Conservation (phyloP, 106 monocot species). For the Allium sativum region DNA sequence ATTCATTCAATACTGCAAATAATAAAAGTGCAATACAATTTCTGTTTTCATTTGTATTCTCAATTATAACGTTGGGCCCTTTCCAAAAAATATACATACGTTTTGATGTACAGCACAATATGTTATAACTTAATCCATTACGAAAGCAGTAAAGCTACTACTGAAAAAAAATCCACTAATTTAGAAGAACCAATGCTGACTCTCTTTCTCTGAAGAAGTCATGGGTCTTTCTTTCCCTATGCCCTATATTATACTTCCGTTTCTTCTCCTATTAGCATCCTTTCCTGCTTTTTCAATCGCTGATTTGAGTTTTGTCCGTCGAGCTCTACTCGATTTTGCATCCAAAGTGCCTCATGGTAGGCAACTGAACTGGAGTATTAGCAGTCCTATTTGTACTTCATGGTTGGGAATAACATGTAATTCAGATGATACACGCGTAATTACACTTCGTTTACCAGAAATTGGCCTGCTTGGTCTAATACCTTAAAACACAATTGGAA, state of each 20-base stretch:
- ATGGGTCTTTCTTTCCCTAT: slow-evolving; percentile 3
- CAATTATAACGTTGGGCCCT: not conserved
- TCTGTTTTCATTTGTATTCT: too few relatives aligned
- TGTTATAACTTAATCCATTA: slow-evolving; percentile 1
- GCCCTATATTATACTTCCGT: slow-evolving; percentile 6
- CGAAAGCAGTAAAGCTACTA: not conserved
- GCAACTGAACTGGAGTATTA: slow-evolving; percentile 34
- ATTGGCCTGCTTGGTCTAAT: slow-evolving; percentile 40
- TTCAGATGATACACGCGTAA: slow-evolving; percentile 21
- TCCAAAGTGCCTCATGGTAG: slow-evolving; percentile 22
- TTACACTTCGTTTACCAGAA: slow-evolving; percentile 41
- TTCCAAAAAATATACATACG: not conserved
- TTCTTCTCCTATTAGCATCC: slow-evolving; percentile 13
- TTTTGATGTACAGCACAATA: not conserved
- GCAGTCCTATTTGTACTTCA: slow-evolving; percentile 25
- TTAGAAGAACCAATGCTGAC: slow-evolving; percentile 7
- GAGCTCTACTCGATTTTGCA: slow-evolving; percentile 39
- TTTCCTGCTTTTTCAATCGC: slow-evolving; percentile 13
- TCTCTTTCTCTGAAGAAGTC: not conserved
- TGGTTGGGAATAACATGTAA: slow-evolving; percentile 47
- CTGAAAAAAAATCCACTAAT: not conserved
- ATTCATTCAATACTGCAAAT: too few relatives aligned
- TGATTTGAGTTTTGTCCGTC: slow-evolving; percentile 32
- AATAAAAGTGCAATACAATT: too few relatives aligned
- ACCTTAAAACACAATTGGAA: slow-evolving; percentile 38